phyloP scores from a whole-genome alignment of 805 yeast species.

The Nakazawaea holstii region DNA sequence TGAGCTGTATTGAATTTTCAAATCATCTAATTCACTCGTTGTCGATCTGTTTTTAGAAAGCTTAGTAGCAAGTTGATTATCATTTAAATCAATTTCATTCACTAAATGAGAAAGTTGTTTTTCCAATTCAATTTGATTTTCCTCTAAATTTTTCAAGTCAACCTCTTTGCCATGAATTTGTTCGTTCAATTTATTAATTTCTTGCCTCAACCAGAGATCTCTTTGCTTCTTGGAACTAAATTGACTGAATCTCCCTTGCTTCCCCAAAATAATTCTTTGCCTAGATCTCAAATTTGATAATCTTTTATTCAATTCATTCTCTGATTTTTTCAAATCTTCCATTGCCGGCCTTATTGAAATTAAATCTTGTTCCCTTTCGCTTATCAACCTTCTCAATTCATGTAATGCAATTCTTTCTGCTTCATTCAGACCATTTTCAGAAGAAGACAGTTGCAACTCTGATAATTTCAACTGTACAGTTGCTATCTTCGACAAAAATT shows the following conservation, averaged over 20 bases:
- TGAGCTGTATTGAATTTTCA: constrained; percentile 35
- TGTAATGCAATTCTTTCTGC: constrained; percentile 18
- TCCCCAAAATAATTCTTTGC: constrained; percentile 60
- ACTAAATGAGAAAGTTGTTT: constrained; percentile 17
- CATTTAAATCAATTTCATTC: constrained; percentile 26
- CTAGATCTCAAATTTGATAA: constrained; percentile 38
- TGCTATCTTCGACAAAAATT: constrained; percentile 41
- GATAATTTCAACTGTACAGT: constrained; percentile 41
- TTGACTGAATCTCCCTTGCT: constrained; percentile 62
- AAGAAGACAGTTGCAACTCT: constrained; percentile 34
- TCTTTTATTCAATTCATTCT: constrained; percentile 31
- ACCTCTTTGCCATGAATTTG: constrained; percentile 13
- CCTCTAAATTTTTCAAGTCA: constrained; percentile 5
- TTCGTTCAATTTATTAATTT: constrained; percentile 35
- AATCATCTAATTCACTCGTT: constrained; percentile 20
- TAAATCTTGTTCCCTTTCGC: constrained; percentile 32
- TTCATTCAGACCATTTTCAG: constrained; percentile 26
- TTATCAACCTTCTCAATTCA: constrained; percentile 23
- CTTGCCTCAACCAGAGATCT: constrained; percentile 57
- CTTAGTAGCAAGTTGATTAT: constrained; percentile 32
- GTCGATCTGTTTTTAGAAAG: constrained; percentile 16
- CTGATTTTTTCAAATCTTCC: constrained; percentile 31
- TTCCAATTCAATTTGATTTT: constrained; percentile 13
- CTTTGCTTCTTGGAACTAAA: constrained; percentile 55
- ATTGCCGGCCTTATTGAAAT: constrained; percentile 34